Evolutionary conservation across 805 yeast genomes (phyloP).

Genomic region (Ogataea wickerhamii): DNA sequence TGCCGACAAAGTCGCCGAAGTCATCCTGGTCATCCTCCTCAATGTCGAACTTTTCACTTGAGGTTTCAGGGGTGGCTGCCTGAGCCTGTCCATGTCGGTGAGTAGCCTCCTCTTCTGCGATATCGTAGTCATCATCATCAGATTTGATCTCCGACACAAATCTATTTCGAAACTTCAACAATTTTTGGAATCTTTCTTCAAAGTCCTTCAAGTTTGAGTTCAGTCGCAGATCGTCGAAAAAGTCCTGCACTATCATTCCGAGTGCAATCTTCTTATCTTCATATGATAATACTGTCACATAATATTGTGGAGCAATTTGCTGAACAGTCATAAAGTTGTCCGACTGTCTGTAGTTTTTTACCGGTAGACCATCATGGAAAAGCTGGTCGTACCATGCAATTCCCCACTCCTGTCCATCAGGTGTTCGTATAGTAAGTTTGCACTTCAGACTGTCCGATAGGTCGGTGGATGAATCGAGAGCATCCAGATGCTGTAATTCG

Average conservation of each 20-base stretch:
- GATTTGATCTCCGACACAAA: conserved; percentile 3
- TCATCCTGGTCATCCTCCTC: conserved; percentile 23
- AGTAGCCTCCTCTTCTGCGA: neutral
- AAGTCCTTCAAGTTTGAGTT: conserved; percentile 17
- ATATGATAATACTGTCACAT: conserved; percentile 18
- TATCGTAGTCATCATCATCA: conserved; percentile 2
- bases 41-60: conserved; percentile 6
- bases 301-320: conserved; percentile 20
- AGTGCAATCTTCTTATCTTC: conserved; percentile 18
- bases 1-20: conserved; percentile 29
- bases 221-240: conserved; percentile 24
- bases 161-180: conserved; percentile 12
- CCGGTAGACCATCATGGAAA: conserved; percentile 8
- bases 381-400: conserved; percentile 11
- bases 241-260: conserved; percentile 26
- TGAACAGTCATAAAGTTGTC: conserved; percentile 22
- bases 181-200: conserved; percentile 18
- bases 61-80: conserved; percentile 1
- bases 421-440: conserved; percentile 12
- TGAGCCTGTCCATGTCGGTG: neutral
- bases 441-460: conserved; percentile 17
- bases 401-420: conserved; percentile 16
- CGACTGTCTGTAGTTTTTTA: conserved; percentile 12
- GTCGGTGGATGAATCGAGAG: conserved; percentile 16
- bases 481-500: conserved; percentile 18